These are phyloP conservation scores for Pythium sukuiense DNA, from an alignment of 352 stramenopile genomes.

Conservation along the genomic window DNA sequence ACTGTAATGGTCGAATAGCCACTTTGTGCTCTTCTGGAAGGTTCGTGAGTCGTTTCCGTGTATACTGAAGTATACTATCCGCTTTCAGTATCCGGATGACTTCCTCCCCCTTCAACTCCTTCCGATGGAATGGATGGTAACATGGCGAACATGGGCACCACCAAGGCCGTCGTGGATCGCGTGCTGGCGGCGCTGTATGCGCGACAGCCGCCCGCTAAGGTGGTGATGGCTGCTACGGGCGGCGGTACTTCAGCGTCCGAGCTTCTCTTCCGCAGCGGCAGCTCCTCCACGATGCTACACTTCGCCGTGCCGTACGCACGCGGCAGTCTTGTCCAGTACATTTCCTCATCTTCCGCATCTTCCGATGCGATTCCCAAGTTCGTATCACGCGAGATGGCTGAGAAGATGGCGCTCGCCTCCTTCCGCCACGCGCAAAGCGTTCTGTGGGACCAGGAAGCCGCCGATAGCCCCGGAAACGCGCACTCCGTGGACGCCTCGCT, in stretches of 20 bases:
- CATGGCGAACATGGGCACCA: not conserved
- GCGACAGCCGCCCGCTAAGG: slow-evolving; percentile 50
- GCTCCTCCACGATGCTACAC: slow-evolving; percentile 72
- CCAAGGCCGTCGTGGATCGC: slow-evolving; percentile 35
- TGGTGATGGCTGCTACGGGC: slow-evolving; percentile 55
- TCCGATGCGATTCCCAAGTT: slow-evolving; percentile 33
- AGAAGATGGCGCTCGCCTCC: slow-evolving; percentile 61
- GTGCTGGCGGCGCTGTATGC: slow-evolving; percentile 58
- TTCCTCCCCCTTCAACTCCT: not conserved
- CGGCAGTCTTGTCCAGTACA: slow-evolving; percentile 52
- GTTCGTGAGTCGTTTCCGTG: slow-evolving; percentile 4
- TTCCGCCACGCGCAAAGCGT: slow-evolving; percentile 49
- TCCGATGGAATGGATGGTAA: not conserved
- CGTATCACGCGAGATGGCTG: slow-evolving; percentile 57
- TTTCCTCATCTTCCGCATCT: slow-evolving; percentile 10
- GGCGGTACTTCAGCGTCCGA: slow-evolving; percentile 46
- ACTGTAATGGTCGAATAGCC: slow-evolving; percentile 11
- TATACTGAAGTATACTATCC: slow-evolving; percentile 8
- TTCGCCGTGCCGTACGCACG: slow-evolving; percentile 70
- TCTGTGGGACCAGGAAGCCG: slow-evolving; percentile 34
- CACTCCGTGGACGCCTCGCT: slow-evolving; percentile 30
- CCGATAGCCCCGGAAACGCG: slow-evolving; percentile 24
- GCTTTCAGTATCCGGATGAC: slow-evolving; percentile 12
- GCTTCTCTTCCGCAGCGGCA: slow-evolving; percentile 52
- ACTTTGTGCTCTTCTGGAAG: slow-evolving; percentile 20